Conservation (phyloP, 768 basidiomycete genomes). For the Pulveroboletus sp. region DNA sequence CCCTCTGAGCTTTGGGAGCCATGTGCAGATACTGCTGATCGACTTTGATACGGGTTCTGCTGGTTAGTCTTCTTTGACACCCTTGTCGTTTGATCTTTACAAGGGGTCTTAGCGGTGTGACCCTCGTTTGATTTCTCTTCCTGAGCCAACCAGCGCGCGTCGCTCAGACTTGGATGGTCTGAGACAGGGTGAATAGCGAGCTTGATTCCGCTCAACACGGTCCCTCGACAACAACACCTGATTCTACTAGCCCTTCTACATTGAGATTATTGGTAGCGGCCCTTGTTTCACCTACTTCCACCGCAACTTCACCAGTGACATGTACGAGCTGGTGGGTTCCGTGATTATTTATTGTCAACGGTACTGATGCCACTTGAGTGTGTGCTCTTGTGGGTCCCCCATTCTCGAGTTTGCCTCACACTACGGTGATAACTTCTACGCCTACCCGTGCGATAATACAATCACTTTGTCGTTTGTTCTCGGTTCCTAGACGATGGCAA, state of each 20-base stretch:
- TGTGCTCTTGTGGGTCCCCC: constrained; percentile 42
- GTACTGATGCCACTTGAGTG: not conserved
- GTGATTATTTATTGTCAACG: not conserved
- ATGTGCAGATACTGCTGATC: constrained; percentile 46
- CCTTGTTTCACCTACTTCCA: constrained; percentile 63
- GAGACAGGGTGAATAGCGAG: constrained; percentile 40
- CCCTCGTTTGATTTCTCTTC: not conserved
- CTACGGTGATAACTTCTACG: constrained; percentile 49
- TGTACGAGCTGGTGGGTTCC: constrained; percentile 42
- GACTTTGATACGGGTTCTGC: constrained; percentile 65
- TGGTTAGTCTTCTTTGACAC: constrained; percentile 2
- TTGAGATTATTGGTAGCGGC: constrained; percentile 63
- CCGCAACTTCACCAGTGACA: constrained; percentile 32
- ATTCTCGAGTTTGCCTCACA: constrained; percentile 35
- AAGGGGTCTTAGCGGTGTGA: constrained; percentile 35
- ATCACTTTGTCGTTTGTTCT: constrained; percentile 42
- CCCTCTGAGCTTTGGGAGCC: constrained; percentile 47
- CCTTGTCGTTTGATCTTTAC: constrained; percentile 11
- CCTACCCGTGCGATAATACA: constrained; percentile 45
- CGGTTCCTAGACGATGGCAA: constrained; percentile 35
- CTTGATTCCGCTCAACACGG: not conserved
- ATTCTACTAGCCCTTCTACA: not conserved
- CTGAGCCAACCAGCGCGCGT: not conserved
- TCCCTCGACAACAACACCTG: not conserved
- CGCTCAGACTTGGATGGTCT: constrained; percentile 55